Evolutionary conservation across 495 filamentous ascomycete genomes (phyloP).

Genomic region (Aspergillus coremiiformis): DNA sequence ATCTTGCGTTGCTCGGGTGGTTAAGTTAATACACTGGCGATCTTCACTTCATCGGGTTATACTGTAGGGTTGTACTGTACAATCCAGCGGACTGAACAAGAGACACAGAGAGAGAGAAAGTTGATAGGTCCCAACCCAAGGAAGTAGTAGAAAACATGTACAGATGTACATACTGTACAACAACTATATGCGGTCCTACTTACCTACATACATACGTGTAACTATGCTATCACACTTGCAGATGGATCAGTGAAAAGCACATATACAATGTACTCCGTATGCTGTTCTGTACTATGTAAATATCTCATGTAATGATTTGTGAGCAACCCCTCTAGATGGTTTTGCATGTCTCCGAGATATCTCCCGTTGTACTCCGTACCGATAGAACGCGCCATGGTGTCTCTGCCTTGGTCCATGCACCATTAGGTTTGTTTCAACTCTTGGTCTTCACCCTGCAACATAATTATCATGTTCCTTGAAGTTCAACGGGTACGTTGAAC

Average conservation of each 20-base stretch:
- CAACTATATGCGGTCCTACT: neutral
- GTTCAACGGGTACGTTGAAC: conserved; percentile 2
- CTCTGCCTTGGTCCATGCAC: conserved; percentile 3
- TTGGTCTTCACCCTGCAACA: conserved; percentile 8
- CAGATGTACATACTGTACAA: no score
- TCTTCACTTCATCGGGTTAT: neutral
- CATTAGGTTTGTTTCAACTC: conserved; percentile 1
- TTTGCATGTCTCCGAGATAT: neutral
- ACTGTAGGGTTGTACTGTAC: neutral
- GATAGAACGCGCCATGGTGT: neutral
- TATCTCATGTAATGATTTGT: no score
- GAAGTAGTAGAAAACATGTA: neutral
- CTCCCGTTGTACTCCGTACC: neutral
- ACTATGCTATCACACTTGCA: neutral
- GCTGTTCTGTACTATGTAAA: no score
- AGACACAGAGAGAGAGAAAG: no score
- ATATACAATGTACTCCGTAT: neutral
- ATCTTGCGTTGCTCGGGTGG: neutral
- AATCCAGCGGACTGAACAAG: neutral
- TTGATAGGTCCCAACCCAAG: neutral
- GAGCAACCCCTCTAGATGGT: neutral
- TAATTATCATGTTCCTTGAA: conserved; percentile 1
- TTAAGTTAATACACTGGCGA: neutral
- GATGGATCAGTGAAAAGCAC: neutral
- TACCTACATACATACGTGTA: neutral